Evolutionary conservation across 441 rosid genomes (phyloP), one percentile per base, ranked within the genome.

Genomic region (Jatropha multifida): DNA sequence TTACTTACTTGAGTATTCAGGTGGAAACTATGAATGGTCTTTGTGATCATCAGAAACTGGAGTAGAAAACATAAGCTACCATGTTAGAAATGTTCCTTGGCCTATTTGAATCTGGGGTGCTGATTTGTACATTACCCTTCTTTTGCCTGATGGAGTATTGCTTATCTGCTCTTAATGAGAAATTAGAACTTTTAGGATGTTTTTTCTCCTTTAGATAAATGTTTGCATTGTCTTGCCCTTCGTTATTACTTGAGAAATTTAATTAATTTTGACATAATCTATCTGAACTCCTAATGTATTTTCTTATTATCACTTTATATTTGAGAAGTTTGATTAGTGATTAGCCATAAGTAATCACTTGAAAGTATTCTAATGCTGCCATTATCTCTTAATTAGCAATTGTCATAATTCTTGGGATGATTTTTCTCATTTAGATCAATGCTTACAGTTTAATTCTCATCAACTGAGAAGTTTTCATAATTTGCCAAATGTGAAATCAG

Each of bases 401-500:
- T 32, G 32, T 32, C 20, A 56, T 32, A 55, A 61, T 23, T 69
- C 44, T 15, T 38, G 1, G 17, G 40, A 46, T 17, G 49, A 18
- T 58, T 60, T 20, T 26, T 62, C 32, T 48, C 44, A 52, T 40
- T 74, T 2, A 65, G 38, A 14, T 51, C 4, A 26, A 58, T 10
- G 9, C 11, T 23, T 44, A 1, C 4, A 41, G 55, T 59, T 58
- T 41, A 42, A 40, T 7, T 20, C 10, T 26, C 4, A 8, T 42
- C 64, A 71, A 49, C 12, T 65, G 18, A 44, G 76, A 60, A 66
- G 13, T 59, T 44, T 26, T 23, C 46, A 46, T 32, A 69, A 61
- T 48, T 60, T 68, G 38, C 68, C 56, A 55, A 49, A 26, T 20
- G 27, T 70, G 64, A 44, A 49, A 26, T 6, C 27, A 61, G 32